Percentiles rank a stretch among this genome's conserved stretches.
Conservation (phyloP, 768 basidiomycete species). For the Rhodotorula taiwanensis region DNA sequence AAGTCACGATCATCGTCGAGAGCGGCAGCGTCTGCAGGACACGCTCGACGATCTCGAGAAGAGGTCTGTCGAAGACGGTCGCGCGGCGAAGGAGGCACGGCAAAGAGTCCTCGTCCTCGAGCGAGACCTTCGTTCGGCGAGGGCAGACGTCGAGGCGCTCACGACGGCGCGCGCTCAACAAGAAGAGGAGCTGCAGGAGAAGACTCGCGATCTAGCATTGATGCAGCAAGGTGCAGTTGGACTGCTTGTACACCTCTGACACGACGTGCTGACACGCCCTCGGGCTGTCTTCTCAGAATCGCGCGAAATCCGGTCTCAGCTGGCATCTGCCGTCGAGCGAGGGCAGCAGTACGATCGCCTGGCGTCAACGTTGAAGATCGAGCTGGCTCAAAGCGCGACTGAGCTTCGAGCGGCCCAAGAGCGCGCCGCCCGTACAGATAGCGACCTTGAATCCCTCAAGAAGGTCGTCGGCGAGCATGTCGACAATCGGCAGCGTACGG, state of each 20-base stretch:
- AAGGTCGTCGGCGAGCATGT: slow-evolving; percentile 75
- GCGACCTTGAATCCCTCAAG: slow-evolving; percentile 79
- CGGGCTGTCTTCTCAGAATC: too few relatives aligned
- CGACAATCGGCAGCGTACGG: slow-evolving; percentile 73
- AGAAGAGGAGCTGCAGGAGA: slow-evolving; percentile 65
- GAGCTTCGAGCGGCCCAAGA: too few relatives aligned
- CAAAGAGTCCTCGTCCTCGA: slow-evolving; percentile 18
- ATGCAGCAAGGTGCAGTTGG: slow-evolving; percentile 48
- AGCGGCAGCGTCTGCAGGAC: slow-evolving; percentile 17
- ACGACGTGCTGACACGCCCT: background rate
- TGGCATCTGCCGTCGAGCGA: too few relatives aligned
- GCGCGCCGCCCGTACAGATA: slow-evolving; percentile 56
- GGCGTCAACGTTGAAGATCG: too few relatives aligned
- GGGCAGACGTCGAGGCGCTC: slow-evolving; percentile 70
- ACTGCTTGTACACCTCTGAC: background rate
- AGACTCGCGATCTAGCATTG: slow-evolving; percentile 62
- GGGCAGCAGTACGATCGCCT: too few relatives aligned
- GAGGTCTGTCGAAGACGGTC: slow-evolving; percentile 12
- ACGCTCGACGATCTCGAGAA: slow-evolving; percentile 4
- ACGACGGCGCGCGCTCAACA: slow-evolving; percentile 70
- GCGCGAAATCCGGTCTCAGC: too few relatives aligned
- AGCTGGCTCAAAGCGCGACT: too few relatives aligned
- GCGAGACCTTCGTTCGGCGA: slow-evolving; percentile 44
- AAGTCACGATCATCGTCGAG: slow-evolving; percentile 21
- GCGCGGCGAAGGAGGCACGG: slow-evolving; percentile 17